Evolutionary conservation across 768 basidiomycete genomes (phyloP), one percentile per base, ranked within the genome.

Genomic region (Xerocomellus dryophilus): DNA sequence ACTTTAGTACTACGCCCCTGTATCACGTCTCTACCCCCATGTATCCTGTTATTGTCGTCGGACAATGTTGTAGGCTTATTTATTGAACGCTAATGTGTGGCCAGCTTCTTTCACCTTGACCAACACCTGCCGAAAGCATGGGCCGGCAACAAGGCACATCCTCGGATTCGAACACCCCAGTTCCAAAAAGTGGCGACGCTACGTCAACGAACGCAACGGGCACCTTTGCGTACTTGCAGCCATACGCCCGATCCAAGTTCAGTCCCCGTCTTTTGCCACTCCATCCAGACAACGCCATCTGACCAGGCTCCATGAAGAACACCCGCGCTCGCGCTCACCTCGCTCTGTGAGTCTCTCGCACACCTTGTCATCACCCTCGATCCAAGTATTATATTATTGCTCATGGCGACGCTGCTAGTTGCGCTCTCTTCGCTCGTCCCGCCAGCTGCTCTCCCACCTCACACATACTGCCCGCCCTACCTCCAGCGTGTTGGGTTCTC

Each of bases 401-500:
- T 27, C 15, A 31, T n/a, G 23, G 8, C 18, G 21, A 20, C 32
- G 5, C 10, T 36, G 48, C 27, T 58, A 78, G 77, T 79, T 35
- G 56, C 74, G 2, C 63, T 66, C 0, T 74, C 75, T 0, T 66
- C 73, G 0, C 43, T 73, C 14, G 62, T 73, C 17, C 75, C 76
- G 12, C 69, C 69, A 1, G 58, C 74, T 25, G 66, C 57, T 9
- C 65, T 73, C 15, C 60, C 57, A 15, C 59, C 63, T 11, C 62
- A 53, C 7, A 59, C 64, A 0, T 66, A 66, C 54, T 67, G 73
- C n/a, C 77, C 77, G 0, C 77, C 74, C 3, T 72, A 78, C 54
- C 65, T 76, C 21, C 67, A 75, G 9, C 71, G 77, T 3, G 61
- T 76, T 4, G 77, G 76, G 3, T 80, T 80, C 55, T 69, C 73